These are phyloP conservation scores for Draba incana DNA, from an alignment of 345 rosid genomes.

Conservation along the genomic window DNA sequence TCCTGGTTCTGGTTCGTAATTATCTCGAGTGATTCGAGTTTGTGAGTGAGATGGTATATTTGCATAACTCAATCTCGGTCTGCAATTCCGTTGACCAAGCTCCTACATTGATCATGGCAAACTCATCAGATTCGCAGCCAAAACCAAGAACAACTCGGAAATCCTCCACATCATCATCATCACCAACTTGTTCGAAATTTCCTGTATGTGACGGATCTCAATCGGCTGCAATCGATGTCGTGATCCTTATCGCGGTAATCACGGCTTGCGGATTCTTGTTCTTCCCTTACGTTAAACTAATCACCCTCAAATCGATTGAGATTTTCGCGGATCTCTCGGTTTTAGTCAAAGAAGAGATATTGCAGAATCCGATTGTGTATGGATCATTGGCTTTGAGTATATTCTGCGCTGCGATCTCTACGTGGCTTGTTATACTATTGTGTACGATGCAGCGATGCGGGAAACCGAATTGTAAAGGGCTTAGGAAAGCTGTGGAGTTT, in stretches of 20 bases:
- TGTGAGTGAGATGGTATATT: constrained; percentile 73
- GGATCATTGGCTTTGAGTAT: constrained; percentile 72
- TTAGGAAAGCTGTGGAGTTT: constrained; percentile 81
- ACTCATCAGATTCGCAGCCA: constrained; percentile 48
- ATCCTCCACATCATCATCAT: constrained; percentile 37
- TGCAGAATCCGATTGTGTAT: constrained; percentile 64
- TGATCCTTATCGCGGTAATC: constrained; percentile 73
- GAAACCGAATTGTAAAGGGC: constrained; percentile 80
- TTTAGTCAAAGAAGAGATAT: constrained; percentile 64
- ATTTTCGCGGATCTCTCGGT: constrained; percentile 46
- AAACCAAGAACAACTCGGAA: constrained; percentile 53
- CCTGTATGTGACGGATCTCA: constrained; percentile 70
- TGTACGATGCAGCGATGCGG: constrained; percentile 73
- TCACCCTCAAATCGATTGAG: constrained; percentile 45
- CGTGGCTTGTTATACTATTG: constrained; percentile 60
- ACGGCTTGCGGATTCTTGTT: constrained; percentile 76
- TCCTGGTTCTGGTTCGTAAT: not conserved
- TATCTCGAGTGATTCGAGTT: constrained; percentile 42
- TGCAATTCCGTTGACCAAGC: constrained; percentile 85
- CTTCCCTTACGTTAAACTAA: constrained; percentile 60
- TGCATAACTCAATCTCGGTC: constrained; percentile 83
- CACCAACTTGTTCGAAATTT: constrained; percentile 45
- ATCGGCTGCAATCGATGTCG: constrained; percentile 74
- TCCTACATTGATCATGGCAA: constrained; percentile 57
- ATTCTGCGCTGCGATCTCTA: constrained; percentile 61